Conservation (phyloP, 1,284 basidiomycete genomes). For the Ganoderma lingzhi region DNA sequence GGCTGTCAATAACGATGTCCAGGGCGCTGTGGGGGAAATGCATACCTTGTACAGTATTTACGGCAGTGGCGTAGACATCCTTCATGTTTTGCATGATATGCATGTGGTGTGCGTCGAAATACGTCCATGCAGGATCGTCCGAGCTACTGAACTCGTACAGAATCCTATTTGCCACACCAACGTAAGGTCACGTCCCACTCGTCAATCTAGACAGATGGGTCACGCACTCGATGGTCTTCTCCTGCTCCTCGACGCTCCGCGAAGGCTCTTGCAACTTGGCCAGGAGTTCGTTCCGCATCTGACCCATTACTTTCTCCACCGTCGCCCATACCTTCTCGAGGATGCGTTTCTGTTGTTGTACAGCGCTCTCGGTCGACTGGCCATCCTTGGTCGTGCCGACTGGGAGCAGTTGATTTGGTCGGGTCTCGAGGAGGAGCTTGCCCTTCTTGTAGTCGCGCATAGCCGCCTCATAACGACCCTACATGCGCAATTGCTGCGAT, state of each 20-base stretch:
- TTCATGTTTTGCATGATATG: constrained; percentile 86
- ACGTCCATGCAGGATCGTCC: constrained; percentile 93
- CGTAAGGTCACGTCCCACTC: not conserved
- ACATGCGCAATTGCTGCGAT: not conserved
- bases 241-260: constrained; percentile 91
- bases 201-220: not conserved
- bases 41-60: constrained; percentile 66
- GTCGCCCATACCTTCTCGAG: constrained; percentile 97
- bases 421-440: constrained; percentile 87
- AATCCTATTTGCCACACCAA: constrained; percentile 60
- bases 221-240: constrained; percentile 92
- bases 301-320: constrained; percentile 94
- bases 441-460: constrained; percentile 98
- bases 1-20: no score
- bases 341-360: constrained; percentile 89
- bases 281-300: constrained; percentile 86
- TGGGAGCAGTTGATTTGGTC: constrained; percentile 85
- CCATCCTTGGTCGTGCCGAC: constrained; percentile 64
- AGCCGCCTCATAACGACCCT: constrained; percentile 95
- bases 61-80: constrained; percentile 65
- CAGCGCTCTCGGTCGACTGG: constrained; percentile 56
- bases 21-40: not conserved
- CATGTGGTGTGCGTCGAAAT: constrained; percentile 92
- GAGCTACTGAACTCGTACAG: constrained; percentile 83
- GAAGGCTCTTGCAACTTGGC: constrained; percentile 82